Conservation (phyloP, 2,329 filamentous ascomycete genomes). For the Pleurostoma richardsiae region DNA sequence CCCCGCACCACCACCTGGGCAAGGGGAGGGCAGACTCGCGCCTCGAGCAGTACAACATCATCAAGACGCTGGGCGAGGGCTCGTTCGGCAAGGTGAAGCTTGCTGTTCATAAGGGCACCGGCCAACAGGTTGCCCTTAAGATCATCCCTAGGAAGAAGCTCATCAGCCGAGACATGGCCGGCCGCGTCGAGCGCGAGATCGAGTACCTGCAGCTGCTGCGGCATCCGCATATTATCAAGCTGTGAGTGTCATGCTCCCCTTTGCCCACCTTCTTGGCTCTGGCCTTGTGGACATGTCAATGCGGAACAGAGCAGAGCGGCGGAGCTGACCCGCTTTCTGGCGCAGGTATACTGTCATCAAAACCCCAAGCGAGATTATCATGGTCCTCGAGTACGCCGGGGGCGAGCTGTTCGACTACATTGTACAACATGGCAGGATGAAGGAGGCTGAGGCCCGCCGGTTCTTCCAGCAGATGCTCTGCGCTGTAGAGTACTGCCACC, state of each 20-base stretch:
- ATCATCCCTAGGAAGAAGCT: slow-evolving; percentile 96
- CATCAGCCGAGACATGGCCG: slow-evolving; percentile 96
- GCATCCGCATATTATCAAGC: slow-evolving; percentile 98
- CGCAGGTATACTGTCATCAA: slow-evolving; percentile 91
- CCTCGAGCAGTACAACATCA: slow-evolving; percentile 85
- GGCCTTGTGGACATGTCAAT: too few species aligned
- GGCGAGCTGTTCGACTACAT: slow-evolving; percentile 98
- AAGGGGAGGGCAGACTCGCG: slow-evolving; percentile 69
- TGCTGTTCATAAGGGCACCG: slow-evolving; percentile 84
- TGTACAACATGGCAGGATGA: slow-evolving; percentile 86
- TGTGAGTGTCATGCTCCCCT: slow-evolving; percentile 51
- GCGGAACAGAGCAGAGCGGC: background rate
- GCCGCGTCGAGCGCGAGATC: slow-evolving; percentile 94
- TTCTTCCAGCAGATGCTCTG: slow-evolving; percentile 99
- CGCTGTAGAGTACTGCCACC: slow-evolving; percentile 96
- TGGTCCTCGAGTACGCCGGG: slow-evolving; percentile 97
- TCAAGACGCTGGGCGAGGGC: slow-evolving; percentile 89
- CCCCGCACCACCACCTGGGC: slow-evolving; percentile 23
- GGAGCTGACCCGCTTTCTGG: background rate
- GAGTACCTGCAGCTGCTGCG: slow-evolving; percentile 93
- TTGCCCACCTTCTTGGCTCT: background rate
- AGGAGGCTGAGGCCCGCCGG: slow-evolving; percentile 85
- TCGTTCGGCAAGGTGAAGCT: slow-evolving; percentile 99
- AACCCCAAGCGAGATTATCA: slow-evolving; percentile 89
- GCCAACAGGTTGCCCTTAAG: slow-evolving; percentile 94